Conservation (phyloP, 2,329 filamentous ascomycete species). For the Phialophora verrucosa region DNA sequence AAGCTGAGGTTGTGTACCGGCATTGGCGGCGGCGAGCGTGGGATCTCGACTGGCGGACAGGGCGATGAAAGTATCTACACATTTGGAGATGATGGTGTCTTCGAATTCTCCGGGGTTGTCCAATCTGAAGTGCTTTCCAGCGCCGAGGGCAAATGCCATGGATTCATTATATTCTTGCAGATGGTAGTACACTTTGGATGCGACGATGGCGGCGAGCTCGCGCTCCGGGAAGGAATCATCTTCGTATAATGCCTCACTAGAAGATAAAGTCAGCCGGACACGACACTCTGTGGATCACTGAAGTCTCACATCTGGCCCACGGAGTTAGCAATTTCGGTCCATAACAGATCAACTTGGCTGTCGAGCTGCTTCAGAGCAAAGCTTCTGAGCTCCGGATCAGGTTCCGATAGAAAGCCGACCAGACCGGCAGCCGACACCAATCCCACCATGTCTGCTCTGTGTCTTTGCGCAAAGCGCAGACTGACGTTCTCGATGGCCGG, state of each 20-base stretch:
- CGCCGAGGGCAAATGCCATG: slow-evolving; percentile 95
- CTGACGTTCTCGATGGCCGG: slow-evolving; percentile 3
- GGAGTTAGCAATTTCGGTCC: slow-evolving; percentile 93
- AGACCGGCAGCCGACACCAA: slow-evolving; percentile 93
- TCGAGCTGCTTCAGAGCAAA: slow-evolving; percentile 96
- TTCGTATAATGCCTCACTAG: slow-evolving; percentile 94
- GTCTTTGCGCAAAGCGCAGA: slow-evolving; percentile 19
- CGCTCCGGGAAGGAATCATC: slow-evolving; percentile 93
- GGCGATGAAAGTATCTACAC: slow-evolving; percentile 95
- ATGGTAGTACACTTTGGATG: slow-evolving; percentile 98
- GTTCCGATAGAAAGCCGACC: slow-evolving; percentile 92
- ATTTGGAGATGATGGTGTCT: slow-evolving; percentile 98
- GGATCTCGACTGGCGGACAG: slow-evolving; percentile 68
- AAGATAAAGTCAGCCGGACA: slow-evolving; percentile 9
- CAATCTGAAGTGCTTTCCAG: slow-evolving; percentile 92
- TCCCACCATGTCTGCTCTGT: slow-evolving; percentile 71
- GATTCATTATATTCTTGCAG: slow-evolving; percentile 99
- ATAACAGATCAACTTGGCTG: slow-evolving; percentile 93
- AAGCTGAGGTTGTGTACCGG: slow-evolving; percentile 65
- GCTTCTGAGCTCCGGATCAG: slow-evolving; percentile 89
- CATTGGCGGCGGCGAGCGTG: slow-evolving; percentile 55
- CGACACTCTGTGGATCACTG: background rate
- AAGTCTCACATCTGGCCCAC: slow-evolving; percentile 85
- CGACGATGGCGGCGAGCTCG: slow-evolving; percentile 89
- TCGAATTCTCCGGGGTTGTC: slow-evolving; percentile 93